Percentiles rank a stretch among this genome's conserved stretches.
Conservation (phyloP, 83 land plant genomes). For the Picea abies region DNA sequence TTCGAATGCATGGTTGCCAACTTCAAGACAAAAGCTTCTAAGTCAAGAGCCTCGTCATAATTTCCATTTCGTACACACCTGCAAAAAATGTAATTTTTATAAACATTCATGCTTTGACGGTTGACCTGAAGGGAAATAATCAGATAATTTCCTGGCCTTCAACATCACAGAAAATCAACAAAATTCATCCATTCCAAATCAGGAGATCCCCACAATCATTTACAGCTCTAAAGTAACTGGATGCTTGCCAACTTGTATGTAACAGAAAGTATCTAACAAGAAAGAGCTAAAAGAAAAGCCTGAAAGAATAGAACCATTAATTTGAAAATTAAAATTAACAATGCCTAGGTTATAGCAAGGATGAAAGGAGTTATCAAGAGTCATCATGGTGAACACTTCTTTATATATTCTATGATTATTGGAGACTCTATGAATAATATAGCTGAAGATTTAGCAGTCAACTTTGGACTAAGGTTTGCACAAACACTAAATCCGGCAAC, state of each 20-base stretch:
- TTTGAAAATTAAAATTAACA: no score
- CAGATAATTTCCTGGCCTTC: neutral
- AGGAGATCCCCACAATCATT: neutral
- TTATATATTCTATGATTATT: no score
- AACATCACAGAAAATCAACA: neutral
- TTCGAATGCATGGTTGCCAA: conserved; percentile 92
- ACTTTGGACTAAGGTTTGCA: no score
- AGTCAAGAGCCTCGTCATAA: conserved; percentile 99
- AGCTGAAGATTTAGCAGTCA: no score
- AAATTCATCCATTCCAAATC: neutral
- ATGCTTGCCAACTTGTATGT: neutral
- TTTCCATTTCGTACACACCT: conserved; percentile 99
- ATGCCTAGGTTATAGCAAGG: no score
- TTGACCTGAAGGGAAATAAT: neutral
- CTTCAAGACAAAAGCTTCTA: conserved; percentile 92
- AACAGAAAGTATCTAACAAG: neutral
- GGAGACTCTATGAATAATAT: no score
- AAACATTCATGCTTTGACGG: neutral
- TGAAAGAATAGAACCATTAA: neutral
- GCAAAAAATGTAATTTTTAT: conserved; percentile 18
- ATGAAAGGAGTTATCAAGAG: no score
- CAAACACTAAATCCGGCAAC: no score
- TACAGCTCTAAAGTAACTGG: neutral
- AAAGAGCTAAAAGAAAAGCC: neutral
- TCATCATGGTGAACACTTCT: no score